Conservation (phyloP, 345 rosid species). For the Populus alba region DNA sequence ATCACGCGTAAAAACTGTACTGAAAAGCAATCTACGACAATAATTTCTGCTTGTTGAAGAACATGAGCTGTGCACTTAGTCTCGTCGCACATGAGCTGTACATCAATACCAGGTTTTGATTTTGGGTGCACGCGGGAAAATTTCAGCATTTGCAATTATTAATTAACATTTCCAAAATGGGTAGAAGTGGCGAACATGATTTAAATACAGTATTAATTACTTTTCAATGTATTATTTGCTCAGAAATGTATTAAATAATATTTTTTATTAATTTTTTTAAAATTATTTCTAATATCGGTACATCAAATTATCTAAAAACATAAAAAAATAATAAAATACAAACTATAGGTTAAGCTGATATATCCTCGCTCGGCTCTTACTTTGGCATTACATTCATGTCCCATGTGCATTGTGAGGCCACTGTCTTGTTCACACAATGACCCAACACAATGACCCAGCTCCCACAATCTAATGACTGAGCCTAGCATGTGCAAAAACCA, state of each 20-base stretch:
- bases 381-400: not conserved
- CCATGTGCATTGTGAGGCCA: not conserved
- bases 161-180: not conserved
- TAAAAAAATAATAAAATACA: too few relatives aligned
- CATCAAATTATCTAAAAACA: too few relatives aligned
- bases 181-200: not conserved
- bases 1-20: not conserved
- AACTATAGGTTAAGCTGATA: too few relatives aligned
- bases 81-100: constrained; percentile 11
- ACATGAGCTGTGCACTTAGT: not conserved
- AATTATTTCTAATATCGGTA: too few relatives aligned
- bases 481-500: constrained; percentile 29
- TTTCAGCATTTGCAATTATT: not conserved
- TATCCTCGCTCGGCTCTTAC: not conserved
- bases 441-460: not conserved
- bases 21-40: not conserved
- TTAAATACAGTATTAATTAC: too few relatives aligned
- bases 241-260: too few relatives aligned
- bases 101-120: not conserved
- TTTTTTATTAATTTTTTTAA: too few relatives aligned
- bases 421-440: not conserved
- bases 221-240: too few relatives aligned
- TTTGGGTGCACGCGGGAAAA: constrained; percentile 15
- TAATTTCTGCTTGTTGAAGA: not conserved
- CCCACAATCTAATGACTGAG: not conserved